A percentile compares a stretch with the other conserved stretches of the same genome.
These are phyloP conservation scores for Colletotrichum shisoi DNA, from an alignment of 2,329 filamentous ascomycete species.

Conservation along the genomic window DNA sequence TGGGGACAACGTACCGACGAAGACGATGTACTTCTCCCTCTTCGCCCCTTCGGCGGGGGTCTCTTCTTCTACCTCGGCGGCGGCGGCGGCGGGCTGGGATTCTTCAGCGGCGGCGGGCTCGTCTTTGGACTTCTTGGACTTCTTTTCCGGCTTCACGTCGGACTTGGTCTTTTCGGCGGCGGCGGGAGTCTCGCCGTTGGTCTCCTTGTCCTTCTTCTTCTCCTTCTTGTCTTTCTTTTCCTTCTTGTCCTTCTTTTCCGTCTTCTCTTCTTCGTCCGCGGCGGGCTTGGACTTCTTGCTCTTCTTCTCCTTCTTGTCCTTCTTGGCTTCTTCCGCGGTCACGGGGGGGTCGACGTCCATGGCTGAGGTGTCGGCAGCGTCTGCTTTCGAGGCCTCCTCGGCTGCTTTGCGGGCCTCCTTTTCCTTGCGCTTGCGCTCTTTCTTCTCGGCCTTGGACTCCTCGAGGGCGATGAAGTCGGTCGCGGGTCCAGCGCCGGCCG, in stretches of 20 bases:
- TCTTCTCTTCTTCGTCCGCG: conserved; percentile 35
- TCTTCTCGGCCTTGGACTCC: conserved; percentile 42
- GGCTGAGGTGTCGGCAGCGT: conserved; percentile 22
- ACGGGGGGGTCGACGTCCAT: conserved; percentile 34
- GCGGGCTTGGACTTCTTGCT: conserved; percentile 37
- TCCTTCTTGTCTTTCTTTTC: conserved; percentile 43
- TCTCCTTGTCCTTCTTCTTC: conserved; percentile 43
- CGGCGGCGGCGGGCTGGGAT: conserved; percentile 20
- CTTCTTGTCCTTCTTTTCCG: conserved; percentile 45
- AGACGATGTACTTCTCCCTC: conserved; percentile 74
- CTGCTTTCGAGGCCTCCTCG: conserved; percentile 18
- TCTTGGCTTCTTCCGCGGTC: conserved; percentile 37
- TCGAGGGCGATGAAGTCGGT: conserved; percentile 35
- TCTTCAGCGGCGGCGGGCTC: conserved; percentile 40
- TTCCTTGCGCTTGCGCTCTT: conserved; percentile 46
- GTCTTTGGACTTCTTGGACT: conserved; percentile 50
- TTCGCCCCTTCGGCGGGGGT: conserved; percentile 43
- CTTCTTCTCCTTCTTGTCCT: conserved; percentile 45
- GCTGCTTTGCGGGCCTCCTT: conserved; percentile 37
- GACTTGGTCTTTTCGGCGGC: conserved; percentile 22
- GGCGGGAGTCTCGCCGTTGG: conserved; percentile 45
- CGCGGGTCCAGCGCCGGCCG: background rate
- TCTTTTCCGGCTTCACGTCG: conserved; percentile 40
- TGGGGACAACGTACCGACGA: conserved; percentile 64
- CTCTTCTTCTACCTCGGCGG: conserved; percentile 23